Evolutionary conservation across 495 filamentous ascomycete genomes (phyloP).

Genomic region (Niebla homalea): DNA sequence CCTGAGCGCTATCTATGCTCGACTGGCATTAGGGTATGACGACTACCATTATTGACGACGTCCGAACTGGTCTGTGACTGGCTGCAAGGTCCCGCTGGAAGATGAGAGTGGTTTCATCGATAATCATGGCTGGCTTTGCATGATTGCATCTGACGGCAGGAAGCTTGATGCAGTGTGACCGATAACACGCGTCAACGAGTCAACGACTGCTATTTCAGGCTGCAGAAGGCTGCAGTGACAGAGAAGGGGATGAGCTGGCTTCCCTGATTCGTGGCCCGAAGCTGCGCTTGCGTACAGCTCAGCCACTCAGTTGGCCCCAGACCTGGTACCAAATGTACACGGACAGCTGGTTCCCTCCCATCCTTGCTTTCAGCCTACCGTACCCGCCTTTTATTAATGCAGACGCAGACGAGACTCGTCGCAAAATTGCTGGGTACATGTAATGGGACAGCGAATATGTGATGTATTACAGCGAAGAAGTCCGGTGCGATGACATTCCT

Average conservation of each 20-base stretch:
- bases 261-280: background rate
- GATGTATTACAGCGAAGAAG: background rate
- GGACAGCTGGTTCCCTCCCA: background rate
- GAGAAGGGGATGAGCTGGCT: background rate
- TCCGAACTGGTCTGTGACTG: background rate
- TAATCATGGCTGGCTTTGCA: too few species aligned
- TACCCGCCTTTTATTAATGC: background rate
- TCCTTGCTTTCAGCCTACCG: background rate
- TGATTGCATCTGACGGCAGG: too few species aligned
- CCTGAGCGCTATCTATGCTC: conserved; percentile 3
- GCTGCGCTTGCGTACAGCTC: background rate
- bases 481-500: background rate
- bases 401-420: too few species aligned
- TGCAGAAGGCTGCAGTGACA: background rate
- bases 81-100: conserved; percentile 5
- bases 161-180: conserved; percentile 1
- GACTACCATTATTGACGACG: background rate
- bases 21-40: background rate
- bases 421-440: too few species aligned
- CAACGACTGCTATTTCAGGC: too few species aligned
- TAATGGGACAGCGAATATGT: background rate
- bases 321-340: too few species aligned
- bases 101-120: background rate
- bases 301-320: background rate
- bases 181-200: background rate